These are phyloP conservation scores for Plectosphaerella sp. DNA, from an alignment of 2,329 filamentous ascomycete genomes.

Conservation along the genomic window DNA sequence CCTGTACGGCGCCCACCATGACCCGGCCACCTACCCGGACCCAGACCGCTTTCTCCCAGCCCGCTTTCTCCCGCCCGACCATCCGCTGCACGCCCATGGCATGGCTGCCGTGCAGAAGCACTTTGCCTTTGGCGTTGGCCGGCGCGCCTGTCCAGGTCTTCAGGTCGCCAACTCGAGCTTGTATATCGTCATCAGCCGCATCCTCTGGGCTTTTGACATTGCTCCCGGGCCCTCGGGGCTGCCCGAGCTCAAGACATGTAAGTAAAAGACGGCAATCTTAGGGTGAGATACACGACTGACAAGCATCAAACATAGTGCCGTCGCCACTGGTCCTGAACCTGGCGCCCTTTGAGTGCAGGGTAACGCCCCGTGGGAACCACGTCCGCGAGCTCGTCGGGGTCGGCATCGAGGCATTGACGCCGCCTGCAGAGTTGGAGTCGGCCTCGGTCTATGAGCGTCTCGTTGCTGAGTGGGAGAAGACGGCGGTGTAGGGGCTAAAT, in stretches of 20 bases:
- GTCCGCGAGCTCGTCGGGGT: background rate
- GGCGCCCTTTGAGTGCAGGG: background rate
- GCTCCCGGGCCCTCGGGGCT: conserved; percentile 7
- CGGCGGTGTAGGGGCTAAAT: too few relatives aligned
- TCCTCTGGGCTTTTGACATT: conserved; percentile 50
- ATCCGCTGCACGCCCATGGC: conserved; percentile 17
- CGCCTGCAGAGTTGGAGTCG: background rate
- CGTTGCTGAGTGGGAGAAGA: background rate
- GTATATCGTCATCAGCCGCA: conserved; percentile 37
- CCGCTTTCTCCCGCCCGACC: conserved; percentile 17
- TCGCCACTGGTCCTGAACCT: background rate
- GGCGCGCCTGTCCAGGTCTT: conserved; percentile 35
- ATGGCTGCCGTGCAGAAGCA: conserved; percentile 14
- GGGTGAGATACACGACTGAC: background rate
- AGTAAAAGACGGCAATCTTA: background rate
- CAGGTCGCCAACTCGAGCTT: conserved; percentile 49
- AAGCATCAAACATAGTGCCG: background rate
- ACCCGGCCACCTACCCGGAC: conserved; percentile 15
- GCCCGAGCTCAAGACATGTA: background rate
- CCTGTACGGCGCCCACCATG: conserved; percentile 22
- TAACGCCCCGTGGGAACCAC: background rate
- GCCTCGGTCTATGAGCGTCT: background rate
- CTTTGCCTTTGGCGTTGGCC: conserved; percentile 31
- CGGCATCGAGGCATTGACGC: background rate
- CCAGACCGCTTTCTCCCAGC: conserved; percentile 20